Conservation (phyloP, 805 yeast species). For the Jamesozyma spencerorum region DNA sequence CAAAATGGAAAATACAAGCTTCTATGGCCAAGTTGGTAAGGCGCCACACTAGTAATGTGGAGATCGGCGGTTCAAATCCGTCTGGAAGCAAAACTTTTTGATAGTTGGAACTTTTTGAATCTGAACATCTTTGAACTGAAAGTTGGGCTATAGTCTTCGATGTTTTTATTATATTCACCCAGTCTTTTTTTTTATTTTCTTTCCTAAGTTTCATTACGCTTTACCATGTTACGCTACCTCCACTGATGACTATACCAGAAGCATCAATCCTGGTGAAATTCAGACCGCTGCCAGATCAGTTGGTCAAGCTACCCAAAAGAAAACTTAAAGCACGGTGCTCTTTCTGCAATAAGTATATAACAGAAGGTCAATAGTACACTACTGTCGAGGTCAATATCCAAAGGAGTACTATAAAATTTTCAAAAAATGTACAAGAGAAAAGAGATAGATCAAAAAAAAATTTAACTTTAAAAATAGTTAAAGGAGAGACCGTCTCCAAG, state of each 20-base stretch:
- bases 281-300: slow-evolving; percentile 96
- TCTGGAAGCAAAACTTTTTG: slow-evolving; percentile 59
- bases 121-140: no score
- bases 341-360: no score
- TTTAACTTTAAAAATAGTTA: background rate
- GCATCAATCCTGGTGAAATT: slow-evolving; percentile 98
- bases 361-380: no score
- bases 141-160: no score
- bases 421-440: slow-evolving; percentile 46
- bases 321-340: no score
- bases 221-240: slow-evolving; percentile 91
- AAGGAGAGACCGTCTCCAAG: no score
- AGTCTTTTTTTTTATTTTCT: no score
- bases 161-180: no score
- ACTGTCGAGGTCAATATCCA: slow-evolving; percentile 98
- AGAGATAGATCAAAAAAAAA: background rate
- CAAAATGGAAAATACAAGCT: no score
- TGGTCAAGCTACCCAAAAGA: slow-evolving; percentile 88
- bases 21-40: slow-evolving; percentile 66
- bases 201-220: slow-evolving; percentile 79
- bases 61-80: slow-evolving; percentile 76
- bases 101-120: no score
- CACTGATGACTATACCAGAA: slow-evolving; percentile 91
- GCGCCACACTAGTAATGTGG: slow-evolving; percentile 86
- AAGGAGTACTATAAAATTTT: slow-evolving; percentile 97